These are phyloP conservation scores for Phytophthora parvispora DNA, from an alignment of 352 stramenopile species.

Conservation along the genomic window DNA sequence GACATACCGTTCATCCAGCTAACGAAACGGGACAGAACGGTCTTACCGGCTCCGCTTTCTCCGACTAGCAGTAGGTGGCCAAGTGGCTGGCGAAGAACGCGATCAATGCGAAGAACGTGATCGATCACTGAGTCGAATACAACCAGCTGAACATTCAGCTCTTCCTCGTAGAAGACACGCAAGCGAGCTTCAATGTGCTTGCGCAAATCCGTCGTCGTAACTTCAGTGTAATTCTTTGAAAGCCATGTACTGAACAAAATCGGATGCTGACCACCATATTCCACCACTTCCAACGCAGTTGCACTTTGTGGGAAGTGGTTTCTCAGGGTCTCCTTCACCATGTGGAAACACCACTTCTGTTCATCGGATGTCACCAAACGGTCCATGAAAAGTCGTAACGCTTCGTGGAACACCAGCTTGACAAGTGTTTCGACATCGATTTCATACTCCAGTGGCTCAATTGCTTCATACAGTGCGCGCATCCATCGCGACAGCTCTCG, in stretches of 20 bases:
- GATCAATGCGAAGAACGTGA: constrained; percentile 98
- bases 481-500: constrained; percentile 99
- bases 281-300: constrained; percentile 74
- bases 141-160: constrained; percentile 99
- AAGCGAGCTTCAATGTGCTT: constrained; percentile 98
- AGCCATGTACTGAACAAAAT: constrained; percentile 99
- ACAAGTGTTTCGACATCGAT: constrained; percentile 97
- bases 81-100: constrained; percentile 98
- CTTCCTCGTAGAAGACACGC: constrained; percentile 99
- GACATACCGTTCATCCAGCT: constrained; percentile 99
- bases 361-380: constrained; percentile 98
- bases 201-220: constrained; percentile 94
- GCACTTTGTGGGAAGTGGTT: constrained; percentile 88
- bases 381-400: constrained; percentile 99
- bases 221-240: constrained; percentile 97
- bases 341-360: constrained; percentile 96
- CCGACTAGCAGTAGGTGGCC: constrained; percentile 99
- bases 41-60: constrained; percentile 99
- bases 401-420: constrained; percentile 99
- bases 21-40: constrained; percentile 99
- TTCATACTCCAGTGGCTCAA: constrained; percentile 96
- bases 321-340: constrained; percentile 85
- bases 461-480: constrained; percentile 98
- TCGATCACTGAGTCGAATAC: constrained; percentile 99
- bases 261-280: constrained; percentile 89